Evolutionary conservation across 768 basidiomycete genomes (phyloP), one percentile per base, ranked within the genome.

Genomic region (Boletus coccyginus): DNA sequence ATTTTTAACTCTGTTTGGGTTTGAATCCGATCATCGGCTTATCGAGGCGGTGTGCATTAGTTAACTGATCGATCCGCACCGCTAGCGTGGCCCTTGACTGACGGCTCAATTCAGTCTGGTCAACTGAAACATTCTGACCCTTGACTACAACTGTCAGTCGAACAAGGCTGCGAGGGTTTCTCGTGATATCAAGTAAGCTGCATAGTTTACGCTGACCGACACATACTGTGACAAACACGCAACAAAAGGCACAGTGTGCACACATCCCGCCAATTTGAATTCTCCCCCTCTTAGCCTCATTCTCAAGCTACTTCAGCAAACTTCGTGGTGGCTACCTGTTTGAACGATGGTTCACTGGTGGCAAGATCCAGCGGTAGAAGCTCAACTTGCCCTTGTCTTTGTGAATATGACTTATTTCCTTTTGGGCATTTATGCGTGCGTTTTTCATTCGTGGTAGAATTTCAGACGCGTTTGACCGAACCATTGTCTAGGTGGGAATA

Each of bases 401-500:
- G 38, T 8, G 17, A n/a, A 69, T 31, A 17, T 52, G 0, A 35
- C 33, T 17, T 61, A 65, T 27, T 32, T 64, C 11, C 19, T 60
- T 12, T 32, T 66, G 31, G 68, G 69, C 0, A 3, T 58, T n/a
- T 58, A 59, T 32, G 60, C 54, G 68, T 69, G 52, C 21, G 57
- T 44, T 39, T 45, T 27, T 14, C 19, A 6, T 29, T 32, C n/a
- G 2, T 32, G 5, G 7, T n/a, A 21, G 24, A 17, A 31, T 19
- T 19, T 36, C n/a, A 50, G 13, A 21, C 14, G 7, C 42, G 7
- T n/a, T 48, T 40, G 13, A 53, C 14, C 8, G n/a, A 32, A 24
- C 21, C 3, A 16, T 40, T 9, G 2, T 50, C 31, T 40, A 70
- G 68, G 7, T 70, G 68, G 69, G 61, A 66, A 21, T 70, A 67